phyloP scores from a whole-genome alignment of 352 stramenopile genomes.

The Halophytophthora polymorphica region DNA sequence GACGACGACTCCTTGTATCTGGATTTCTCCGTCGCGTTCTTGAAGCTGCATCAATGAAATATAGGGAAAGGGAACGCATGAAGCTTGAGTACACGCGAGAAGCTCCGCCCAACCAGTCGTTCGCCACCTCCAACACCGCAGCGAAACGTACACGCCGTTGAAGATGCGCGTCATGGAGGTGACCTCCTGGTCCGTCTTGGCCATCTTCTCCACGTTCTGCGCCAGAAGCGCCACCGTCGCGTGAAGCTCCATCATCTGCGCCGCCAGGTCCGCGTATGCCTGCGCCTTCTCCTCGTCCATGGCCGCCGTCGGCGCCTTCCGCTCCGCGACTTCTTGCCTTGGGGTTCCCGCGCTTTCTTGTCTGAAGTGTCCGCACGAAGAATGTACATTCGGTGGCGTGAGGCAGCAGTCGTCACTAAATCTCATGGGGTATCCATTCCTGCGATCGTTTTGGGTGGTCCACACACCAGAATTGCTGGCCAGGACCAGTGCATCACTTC shows the following conservation, averaged over 20 bases:
- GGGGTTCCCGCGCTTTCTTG: too few species aligned
- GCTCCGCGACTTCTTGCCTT: too few species aligned
- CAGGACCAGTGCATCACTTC: background rate
- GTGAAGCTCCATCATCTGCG: conserved; percentile 75
- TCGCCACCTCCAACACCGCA: too few species aligned
- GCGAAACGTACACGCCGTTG: conserved; percentile 56
- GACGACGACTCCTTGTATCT: conserved; percentile 21
- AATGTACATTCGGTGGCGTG: too few species aligned
- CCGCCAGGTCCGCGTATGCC: conserved; percentile 63
- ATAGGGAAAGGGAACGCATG: background rate
- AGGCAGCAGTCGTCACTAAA: too few species aligned
- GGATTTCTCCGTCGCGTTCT: conserved; percentile 38
- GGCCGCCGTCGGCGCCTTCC: background rate
- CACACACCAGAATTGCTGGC: too few species aligned
- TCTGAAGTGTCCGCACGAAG: too few species aligned
- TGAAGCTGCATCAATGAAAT: too few species aligned
- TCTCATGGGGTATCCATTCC: background rate
- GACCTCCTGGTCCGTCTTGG: conserved; percentile 59
- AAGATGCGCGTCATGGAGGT: conserved; percentile 74
- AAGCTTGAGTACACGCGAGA: background rate
- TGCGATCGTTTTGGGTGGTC: background rate
- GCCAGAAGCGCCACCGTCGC: conserved; percentile 62
- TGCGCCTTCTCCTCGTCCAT: conserved; percentile 76
- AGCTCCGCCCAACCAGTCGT: background rate
- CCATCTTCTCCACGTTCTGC: conserved; percentile 78